Percentiles rank a stretch among this genome's conserved stretches.
These are phyloP conservation scores for Alternaria panax DNA, from an alignment of 2,329 filamentous ascomycete species.

Conservation along the genomic window DNA sequence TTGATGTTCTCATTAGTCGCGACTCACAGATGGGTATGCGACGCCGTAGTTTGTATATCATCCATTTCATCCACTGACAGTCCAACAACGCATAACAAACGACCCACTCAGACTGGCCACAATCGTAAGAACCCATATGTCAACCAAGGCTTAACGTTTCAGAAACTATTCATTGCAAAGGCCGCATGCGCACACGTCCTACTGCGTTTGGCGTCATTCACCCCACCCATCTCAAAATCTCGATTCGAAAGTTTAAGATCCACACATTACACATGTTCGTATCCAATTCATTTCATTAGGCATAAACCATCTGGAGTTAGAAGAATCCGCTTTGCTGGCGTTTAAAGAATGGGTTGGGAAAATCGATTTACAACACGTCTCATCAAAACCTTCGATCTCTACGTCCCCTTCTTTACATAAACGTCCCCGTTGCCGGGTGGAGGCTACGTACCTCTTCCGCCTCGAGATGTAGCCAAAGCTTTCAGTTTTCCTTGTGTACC, in stretches of 20 bases:
- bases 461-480: background rate
- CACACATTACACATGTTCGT: background rate
- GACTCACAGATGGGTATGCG: background rate
- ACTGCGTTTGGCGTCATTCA: background rate
- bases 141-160: background rate
- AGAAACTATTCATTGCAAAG: background rate
- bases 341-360: slow-evolving; percentile 4
- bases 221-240: background rate
- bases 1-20: background rate
- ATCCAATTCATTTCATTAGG: background rate
- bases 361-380: background rate
- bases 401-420: background rate
- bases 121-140: background rate
- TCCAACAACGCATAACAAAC: background rate
- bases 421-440: slow-evolving; percentile 4
- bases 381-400: background rate
- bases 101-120: background rate
- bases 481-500: background rate
- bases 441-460: slow-evolving; percentile 6
- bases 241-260: background rate
- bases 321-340: slow-evolving; percentile 11
- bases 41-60: background rate
- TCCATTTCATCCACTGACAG: background rate
- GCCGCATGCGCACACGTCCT: too few relatives aligned
- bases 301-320: slow-evolving; percentile 16